Evolutionary conservation across 306 rosid species (phyloP).

Genomic region (Prinsepia uniflora): DNA sequence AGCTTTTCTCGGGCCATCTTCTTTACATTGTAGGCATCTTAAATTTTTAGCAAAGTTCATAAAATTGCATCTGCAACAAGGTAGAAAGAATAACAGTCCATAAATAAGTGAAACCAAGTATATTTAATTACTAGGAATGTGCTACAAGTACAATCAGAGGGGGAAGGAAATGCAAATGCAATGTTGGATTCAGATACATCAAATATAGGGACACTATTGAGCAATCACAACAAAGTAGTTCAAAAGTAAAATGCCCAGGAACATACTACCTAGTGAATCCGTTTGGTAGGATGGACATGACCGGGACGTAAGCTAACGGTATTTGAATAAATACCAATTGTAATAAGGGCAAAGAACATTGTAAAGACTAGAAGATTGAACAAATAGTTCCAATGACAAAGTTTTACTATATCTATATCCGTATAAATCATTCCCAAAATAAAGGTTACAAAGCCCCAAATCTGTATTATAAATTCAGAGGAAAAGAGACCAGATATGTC

Average conservation of each 20-base stretch:
- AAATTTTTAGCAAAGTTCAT: slow-evolving; percentile 67
- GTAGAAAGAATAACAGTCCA: slow-evolving; percentile 18
- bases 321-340: not conserved
- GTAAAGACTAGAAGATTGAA: not conserved
- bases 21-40: slow-evolving; percentile 57
- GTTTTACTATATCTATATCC: not conserved
- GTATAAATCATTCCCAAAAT: not conserved
- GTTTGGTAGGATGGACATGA: not conserved
- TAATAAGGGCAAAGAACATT: not conserved
- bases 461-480: not conserved
- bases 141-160: not conserved
- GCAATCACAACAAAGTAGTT: slow-evolving; percentile 1
- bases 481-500: not conserved
- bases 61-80: slow-evolving; percentile 66
- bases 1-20: slow-evolving; percentile 51
- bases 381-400: not conserved
- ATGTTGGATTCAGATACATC: not conserved
- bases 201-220: not conserved
- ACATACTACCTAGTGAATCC: not conserved
- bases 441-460: not conserved
- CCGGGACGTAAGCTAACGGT: no score
- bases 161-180: not conserved
- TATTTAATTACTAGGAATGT: slow-evolving; percentile 14
- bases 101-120: slow-evolving; percentile 17
- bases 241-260: not conserved